Evolutionary conservation across 805 yeast genomes (phyloP).

Genomic region (Pichia rugopelliculosa): DNA sequence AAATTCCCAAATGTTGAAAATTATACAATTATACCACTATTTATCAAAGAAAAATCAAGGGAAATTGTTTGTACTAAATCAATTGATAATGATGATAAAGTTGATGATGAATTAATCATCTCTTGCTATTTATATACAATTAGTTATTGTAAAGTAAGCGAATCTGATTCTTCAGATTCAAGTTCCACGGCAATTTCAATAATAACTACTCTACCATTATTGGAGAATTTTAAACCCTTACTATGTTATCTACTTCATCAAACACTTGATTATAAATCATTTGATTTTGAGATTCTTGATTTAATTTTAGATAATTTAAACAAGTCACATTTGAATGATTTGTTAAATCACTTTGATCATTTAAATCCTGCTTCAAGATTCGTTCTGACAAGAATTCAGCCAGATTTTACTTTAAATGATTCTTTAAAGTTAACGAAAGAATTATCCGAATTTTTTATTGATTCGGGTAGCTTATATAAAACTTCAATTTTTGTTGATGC

Average conservation of each 20-base stretch:
- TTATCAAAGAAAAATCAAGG: conserved; percentile 18
- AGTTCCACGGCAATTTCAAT: conserved; percentile 40
- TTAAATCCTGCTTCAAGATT: conserved; percentile 15
- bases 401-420: conserved; percentile 9
- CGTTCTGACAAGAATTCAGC: conserved; percentile 17
- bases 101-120: conserved; percentile 5
- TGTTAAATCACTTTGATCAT: conserved; percentile 16
- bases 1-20: conserved; percentile 44
- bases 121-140: conserved; percentile 24
- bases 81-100: conserved; percentile 5
- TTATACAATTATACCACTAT: conserved; percentile 49
- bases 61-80: conserved; percentile 4
- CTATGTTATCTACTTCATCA: conserved; percentile 39
- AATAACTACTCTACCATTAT: conserved; percentile 35
- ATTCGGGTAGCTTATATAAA: conserved; percentile 17
- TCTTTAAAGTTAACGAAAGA: conserved; percentile 7
- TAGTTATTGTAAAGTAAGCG: conserved; percentile 20
- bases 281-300: conserved; percentile 5
- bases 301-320: conserved; percentile 13
- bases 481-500: conserved; percentile 17
- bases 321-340: conserved; percentile 23
- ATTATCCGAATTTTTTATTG: conserved; percentile 12
- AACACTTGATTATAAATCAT: conserved; percentile 23
- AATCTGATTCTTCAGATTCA: conserved; percentile 31
- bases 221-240: conserved; percentile 43